Percentiles rank a stretch among this genome's conserved stretches.
phyloP scores from a whole-genome alignment of 2,329 filamentous ascomycete species.

The Neopestalotiopsis sp. region DNA sequence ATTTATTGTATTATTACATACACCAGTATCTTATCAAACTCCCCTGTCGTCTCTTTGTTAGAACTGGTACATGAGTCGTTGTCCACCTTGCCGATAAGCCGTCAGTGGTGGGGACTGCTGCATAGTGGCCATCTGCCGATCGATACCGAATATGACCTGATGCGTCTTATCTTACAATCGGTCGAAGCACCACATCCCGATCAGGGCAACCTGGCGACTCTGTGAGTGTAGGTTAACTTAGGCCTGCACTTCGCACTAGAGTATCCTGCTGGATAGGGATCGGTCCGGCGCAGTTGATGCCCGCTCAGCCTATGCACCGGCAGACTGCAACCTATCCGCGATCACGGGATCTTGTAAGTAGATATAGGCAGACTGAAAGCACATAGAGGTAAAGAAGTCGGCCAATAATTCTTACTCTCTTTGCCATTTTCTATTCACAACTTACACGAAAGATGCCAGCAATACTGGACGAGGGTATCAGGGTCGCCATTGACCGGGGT shows the following conservation, averaged over 20 bases:
- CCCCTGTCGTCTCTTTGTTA: neutral
- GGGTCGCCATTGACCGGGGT: slow-evolving; percentile 58
- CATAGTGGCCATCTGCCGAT: neutral
- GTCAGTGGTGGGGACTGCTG: neutral
- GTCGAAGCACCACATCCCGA: neutral
- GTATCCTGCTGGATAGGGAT: neutral
- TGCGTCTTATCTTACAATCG: neutral
- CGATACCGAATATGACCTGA: neutral
- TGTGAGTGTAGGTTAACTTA: neutral
- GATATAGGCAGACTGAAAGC: neutral
- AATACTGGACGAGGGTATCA: slow-evolving; percentile 1
- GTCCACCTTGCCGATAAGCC: neutral
- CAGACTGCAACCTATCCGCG: neutral
- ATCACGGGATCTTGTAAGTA: neutral
- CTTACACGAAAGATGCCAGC: neutral
- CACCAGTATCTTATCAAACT: neutral
- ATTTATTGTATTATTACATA: neutral
- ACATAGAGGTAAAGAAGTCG: neutral
- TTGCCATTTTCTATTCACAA: neutral
- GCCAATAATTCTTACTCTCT: neutral
- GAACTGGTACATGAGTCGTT: neutral
- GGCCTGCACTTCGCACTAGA: neutral
- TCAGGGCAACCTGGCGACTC: neutral
- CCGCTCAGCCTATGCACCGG: neutral
- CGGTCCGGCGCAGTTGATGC: neutral